phyloP scores from a whole-genome alignment of 495 filamentous ascomycete genomes.

The Bombardia bombarda region DNA sequence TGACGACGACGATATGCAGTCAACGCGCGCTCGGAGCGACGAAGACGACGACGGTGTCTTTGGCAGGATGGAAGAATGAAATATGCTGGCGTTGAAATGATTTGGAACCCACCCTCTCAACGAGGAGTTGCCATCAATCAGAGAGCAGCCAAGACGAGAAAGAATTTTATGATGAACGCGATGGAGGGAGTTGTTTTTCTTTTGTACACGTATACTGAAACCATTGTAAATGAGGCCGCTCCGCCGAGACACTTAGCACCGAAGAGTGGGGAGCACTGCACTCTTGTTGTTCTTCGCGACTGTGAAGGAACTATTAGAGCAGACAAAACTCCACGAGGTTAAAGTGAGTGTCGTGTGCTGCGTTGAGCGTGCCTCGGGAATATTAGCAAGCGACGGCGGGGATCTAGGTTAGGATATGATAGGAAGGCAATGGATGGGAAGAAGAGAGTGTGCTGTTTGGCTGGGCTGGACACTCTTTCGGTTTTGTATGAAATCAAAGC shows the following conservation, averaged over 20 bases:
- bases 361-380: conserved; percentile 45
- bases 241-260: conserved; percentile 50
- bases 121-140: too few species aligned
- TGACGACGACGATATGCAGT: conserved; percentile 65
- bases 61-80: conserved; percentile 86
- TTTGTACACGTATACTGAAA: conserved; percentile 43
- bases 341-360: conserved; percentile 50
- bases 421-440: too few species aligned
- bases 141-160: conserved; percentile 2
- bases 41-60: conserved; percentile 95
- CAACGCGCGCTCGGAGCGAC: conserved; percentile 58
- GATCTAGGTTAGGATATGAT: conserved; percentile 2
- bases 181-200: conserved; percentile 17
- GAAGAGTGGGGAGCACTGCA: conserved; percentile 41
- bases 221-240: conserved; percentile 40
- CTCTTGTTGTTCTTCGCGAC: neutral
- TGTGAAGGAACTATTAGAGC: too few species aligned
- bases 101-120: too few species aligned
- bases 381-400: conserved; percentile 20
- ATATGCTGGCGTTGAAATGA: too few species aligned
- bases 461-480: conserved; percentile 1
- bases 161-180: conserved; percentile 17
- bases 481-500: conserved; percentile 2
- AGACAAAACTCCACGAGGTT: conserved; percentile 46
- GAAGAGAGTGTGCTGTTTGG: conserved; percentile 1